Percentiles rank a stretch among this genome's conserved stretches.
Evolutionary conservation across 169 alveolate species (phyloP).

Genomic region (Cryptosporidium sp.): DNA sequence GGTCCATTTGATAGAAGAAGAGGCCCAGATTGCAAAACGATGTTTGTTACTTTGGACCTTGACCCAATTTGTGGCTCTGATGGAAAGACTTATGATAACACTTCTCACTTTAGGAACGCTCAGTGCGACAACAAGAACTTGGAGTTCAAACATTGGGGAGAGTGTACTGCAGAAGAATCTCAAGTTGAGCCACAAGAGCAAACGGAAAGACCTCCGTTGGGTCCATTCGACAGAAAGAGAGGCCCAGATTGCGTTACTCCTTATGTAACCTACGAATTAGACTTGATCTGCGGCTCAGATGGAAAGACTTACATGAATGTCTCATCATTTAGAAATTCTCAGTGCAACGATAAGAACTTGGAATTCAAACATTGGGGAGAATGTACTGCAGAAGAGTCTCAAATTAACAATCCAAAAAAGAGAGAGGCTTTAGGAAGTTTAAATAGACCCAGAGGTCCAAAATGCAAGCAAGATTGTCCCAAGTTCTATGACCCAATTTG

Average conservation of each 20-base stretch:
- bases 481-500: slow-evolving; percentile 60
- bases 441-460: slow-evolving; percentile 7
- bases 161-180: neutral
- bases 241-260: slow-evolving; percentile 52
- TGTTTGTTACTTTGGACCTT: slow-evolving; percentile 2
- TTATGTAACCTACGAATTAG: neutral
- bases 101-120: slow-evolving; percentile 18
- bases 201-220: slow-evolving; percentile 32
- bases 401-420: neutral
- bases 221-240: slow-evolving; percentile 53
- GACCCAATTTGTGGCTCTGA: slow-evolving; percentile 53
- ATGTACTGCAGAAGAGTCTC: neutral
- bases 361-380: slow-evolving; percentile 56
- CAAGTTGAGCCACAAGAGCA: neutral
- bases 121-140: slow-evolving; percentile 43
- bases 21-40: slow-evolving; percentile 39
- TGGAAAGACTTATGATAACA: slow-evolving; percentile 28
- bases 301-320: slow-evolving; percentile 31
- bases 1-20: slow-evolving; percentile 60
- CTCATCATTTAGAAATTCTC: slow-evolving; percentile 37
- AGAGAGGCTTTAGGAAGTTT: slow-evolving; percentile 11
- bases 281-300: slow-evolving; percentile 46
- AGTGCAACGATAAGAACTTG: slow-evolving; percentile 28
- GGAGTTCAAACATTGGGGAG: slow-evolving; percentile 39
- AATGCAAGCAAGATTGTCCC: slow-evolving; percentile 30